A percentile compares a stretch with the other conserved stretches of the same genome.
phyloP scores from a whole-genome alignment of 192 early-diverging fungal genomes.

The Entomortierella beljakovae region DNA sequence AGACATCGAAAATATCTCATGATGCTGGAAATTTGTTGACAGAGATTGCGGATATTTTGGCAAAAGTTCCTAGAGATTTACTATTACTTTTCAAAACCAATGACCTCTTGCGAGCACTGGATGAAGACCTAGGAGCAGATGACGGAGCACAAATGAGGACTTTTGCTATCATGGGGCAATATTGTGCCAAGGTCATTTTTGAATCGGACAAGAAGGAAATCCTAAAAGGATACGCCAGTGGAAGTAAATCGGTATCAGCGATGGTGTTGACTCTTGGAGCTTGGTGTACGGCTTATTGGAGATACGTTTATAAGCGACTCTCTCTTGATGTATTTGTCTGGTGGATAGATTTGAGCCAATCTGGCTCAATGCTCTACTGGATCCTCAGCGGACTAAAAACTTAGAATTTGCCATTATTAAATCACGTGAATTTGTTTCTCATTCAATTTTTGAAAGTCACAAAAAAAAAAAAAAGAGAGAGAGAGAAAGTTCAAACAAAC shows the following conservation, averaged over 20 bases:
- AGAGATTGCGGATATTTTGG: conserved; percentile 83
- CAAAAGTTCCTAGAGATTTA: conserved; percentile 82
- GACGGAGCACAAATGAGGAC: conserved; percentile 37
- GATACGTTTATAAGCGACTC: conserved; percentile 12
- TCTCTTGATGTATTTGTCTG: conserved; percentile 37
- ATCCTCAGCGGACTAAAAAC: conserved; percentile 7
- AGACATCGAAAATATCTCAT: conserved; percentile 26
- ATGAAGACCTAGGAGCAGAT: conserved; percentile 58
- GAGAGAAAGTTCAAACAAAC: neutral
- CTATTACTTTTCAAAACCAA: conserved; percentile 91
- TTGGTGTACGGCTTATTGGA: conserved; percentile 29
- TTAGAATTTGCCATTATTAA: neutral
- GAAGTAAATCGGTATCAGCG: neutral
- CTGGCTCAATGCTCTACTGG: conserved; percentile 10
- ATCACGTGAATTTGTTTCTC: neutral
- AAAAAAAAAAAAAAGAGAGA: conserved; percentile 24
- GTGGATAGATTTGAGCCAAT: conserved; percentile 38
- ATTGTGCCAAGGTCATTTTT: conserved; percentile 29
- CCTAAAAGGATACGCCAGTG: neutral
- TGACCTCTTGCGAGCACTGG: conserved; percentile 83
- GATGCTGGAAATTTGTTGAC: conserved; percentile 55
- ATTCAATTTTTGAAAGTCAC: neutral
- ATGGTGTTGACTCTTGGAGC: conserved; percentile 6
- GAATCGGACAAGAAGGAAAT: conserved; percentile 26
- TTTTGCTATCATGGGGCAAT: conserved; percentile 43